Percentiles rank a stretch among this genome's conserved stretches.
Conservation (phyloP, 225 moss, liverwort and hornwort genomes). For the Thuidium tamariscinum region DNA sequence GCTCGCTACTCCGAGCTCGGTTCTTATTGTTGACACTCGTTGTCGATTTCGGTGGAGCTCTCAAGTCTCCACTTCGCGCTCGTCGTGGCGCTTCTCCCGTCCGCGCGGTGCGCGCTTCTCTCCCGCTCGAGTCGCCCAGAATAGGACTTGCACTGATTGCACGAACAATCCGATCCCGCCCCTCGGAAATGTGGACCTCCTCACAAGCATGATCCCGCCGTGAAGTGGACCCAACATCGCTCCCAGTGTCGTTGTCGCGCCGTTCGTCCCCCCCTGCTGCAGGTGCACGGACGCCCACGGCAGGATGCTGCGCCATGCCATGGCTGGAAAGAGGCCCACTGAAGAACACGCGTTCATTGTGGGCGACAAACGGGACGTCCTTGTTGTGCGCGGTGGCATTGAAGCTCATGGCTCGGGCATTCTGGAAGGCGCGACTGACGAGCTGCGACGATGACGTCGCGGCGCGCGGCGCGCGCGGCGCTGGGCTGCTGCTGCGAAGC, state of each 20-base stretch:
- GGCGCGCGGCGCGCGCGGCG: not conserved
- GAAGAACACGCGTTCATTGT: conserved; percentile 25
- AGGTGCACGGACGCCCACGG: not conserved
- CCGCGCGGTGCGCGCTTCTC: not conserved
- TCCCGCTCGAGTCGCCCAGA: not conserved
- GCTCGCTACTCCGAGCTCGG: not conserved
- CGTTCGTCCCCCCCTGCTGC: not conserved
- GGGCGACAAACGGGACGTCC: not conserved
- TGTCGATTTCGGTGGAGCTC: not conserved
- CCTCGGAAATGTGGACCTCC: not conserved
- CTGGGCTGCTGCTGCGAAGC: conserved; percentile 34
- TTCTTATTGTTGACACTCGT: not conserved
- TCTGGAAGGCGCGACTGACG: conserved; percentile 29
- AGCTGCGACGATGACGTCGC: conserved; percentile 8
- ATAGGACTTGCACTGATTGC: not conserved
- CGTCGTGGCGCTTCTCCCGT: not conserved
- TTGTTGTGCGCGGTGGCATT: conserved; percentile 11
- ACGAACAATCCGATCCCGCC: not conserved
- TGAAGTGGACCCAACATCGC: not conserved
- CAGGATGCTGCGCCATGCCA: not conserved
- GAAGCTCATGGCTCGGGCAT: conserved; percentile 43
- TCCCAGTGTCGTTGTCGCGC: not conserved
- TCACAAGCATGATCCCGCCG: not conserved
- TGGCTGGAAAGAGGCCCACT: conserved; percentile 32
- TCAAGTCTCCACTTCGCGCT: conserved; percentile 14